Conservation (phyloP, 208 protist genomes). For the Polymyxa betae region DNA sequence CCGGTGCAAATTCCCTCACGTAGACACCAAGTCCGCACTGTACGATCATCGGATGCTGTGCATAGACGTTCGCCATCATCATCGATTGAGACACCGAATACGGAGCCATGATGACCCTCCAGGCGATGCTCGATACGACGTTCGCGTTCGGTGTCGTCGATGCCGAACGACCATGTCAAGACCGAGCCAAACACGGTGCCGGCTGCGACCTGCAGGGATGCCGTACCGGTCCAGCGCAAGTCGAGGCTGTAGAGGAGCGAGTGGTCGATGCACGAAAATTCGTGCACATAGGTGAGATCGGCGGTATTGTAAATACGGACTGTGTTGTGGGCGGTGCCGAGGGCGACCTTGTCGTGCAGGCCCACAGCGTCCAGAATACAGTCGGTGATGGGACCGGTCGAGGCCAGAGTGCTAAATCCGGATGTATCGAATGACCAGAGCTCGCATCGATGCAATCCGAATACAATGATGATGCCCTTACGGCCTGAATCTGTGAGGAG, state of each 20-base stretch:
- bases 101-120: not conserved
- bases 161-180: not conserved
- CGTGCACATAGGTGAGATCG: not conserved
- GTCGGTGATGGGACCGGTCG: not conserved
- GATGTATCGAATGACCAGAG: not conserved
- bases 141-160: no score
- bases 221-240: not conserved
- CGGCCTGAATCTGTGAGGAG: no score
- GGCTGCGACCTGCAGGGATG: not conserved
- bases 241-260: not conserved
- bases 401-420: not conserved
- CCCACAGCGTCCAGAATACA: not conserved
- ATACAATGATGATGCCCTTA: not conserved
- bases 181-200: not conserved
- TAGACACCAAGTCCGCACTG: not conserved
- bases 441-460: not conserved
- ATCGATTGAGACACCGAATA: not conserved
- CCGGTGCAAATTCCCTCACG: not conserved
- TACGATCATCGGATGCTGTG: not conserved
- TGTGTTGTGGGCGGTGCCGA: not conserved
- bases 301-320: not conserved
- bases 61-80: not conserved
- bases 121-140: not conserved
- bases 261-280: not conserved
- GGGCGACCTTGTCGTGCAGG: not conserved